phyloP scores from a whole-genome alignment of 805 yeast genomes.

The Starmerella vitae region DNA sequence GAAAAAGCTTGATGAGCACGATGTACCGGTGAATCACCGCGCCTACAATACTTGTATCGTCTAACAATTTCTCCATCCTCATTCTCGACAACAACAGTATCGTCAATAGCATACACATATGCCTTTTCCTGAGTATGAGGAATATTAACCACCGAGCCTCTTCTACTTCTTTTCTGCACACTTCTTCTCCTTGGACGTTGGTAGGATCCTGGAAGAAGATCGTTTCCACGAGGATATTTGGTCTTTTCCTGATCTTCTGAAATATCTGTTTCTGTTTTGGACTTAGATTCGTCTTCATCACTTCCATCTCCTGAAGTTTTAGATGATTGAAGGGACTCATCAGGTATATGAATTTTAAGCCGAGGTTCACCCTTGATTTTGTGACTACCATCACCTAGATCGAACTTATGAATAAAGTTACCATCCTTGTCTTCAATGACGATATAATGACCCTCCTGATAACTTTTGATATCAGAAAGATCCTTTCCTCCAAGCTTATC shows the following conservation, averaged over 20 bases:
- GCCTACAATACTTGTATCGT: conserved; percentile 61
- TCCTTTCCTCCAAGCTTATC: conserved; percentile 17
- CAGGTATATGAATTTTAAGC: conserved; percentile 8
- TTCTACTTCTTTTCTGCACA: conserved; percentile 3
- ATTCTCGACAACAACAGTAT: conserved; percentile 70
- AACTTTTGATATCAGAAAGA: conserved; percentile 32
- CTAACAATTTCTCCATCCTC: conserved; percentile 85
- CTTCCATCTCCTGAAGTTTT: neutral
- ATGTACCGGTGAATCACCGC: conserved; percentile 27
- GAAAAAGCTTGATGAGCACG: neutral
- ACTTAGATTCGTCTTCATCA: neutral
- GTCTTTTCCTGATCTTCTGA: conserved; percentile 1
- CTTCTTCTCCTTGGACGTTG: conserved; percentile 13
- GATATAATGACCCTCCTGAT: conserved; percentile 55
- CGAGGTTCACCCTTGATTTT: conserved; percentile 14
- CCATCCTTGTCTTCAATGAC: conserved; percentile 77
- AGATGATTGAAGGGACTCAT: conserved; percentile 23
- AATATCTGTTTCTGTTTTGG: neutral
- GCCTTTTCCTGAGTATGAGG: conserved; percentile 16
- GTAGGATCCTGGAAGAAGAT: neutral
- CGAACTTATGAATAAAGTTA: conserved; percentile 52
- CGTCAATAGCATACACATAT: conserved; percentile 64
- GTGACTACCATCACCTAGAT: conserved; percentile 23
- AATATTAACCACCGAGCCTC: conserved; percentile 5
- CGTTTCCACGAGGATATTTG: neutral